Evolutionary conservation across 495 filamentous ascomycete genomes (phyloP), one percentile per base, ranked within the genome.

Genomic region (Usnea hakonensis): DNA sequence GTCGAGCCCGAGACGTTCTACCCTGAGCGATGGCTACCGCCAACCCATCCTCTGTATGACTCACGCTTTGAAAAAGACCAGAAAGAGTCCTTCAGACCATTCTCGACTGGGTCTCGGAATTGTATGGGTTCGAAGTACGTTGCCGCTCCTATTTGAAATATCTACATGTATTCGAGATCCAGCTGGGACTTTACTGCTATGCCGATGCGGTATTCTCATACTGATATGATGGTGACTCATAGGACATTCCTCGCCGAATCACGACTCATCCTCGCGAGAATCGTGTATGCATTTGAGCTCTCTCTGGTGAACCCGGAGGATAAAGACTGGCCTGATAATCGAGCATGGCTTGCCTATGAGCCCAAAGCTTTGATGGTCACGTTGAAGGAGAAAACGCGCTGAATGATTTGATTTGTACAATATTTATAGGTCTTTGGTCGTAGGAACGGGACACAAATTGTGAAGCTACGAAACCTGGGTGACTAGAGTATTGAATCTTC

Each of bases 111-210:
- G 0, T 13, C 37, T 5, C 40, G 59, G 33, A 61, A 43, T 17
- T 61, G 59, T 16, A 43, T 56, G 17, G 60, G 48, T 3, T 28
- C 30, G n/a, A 63, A 63, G 52, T 62, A 32, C 2, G 60, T 62
- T 26, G 3, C n/a, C 57, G n/a, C 21, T 48, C 9, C 21, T 26
- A 19, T 13, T 2, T 8, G 1, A 4, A 13, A 23, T 14, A 48
- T n/a, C 23, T 23, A 11, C 3, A 44, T 11, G 1, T 2, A 23
- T 44, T 8, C 44, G 13, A 16, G 2, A 3, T 7, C 28, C 23
- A 3, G 7, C 23, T 23, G n/a, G n/a, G n/a, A 1, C n/a, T 19
- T n/a, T 41, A 19, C 8, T 19, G 40, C 40, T 4, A 41, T 19
- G 40, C 17, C 2, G 40, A 41, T 4, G 5, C 2, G 5, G 17